Conservation (phyloP, 352 stramenopile genomes). For the Phytophthora megakarya region DNA sequence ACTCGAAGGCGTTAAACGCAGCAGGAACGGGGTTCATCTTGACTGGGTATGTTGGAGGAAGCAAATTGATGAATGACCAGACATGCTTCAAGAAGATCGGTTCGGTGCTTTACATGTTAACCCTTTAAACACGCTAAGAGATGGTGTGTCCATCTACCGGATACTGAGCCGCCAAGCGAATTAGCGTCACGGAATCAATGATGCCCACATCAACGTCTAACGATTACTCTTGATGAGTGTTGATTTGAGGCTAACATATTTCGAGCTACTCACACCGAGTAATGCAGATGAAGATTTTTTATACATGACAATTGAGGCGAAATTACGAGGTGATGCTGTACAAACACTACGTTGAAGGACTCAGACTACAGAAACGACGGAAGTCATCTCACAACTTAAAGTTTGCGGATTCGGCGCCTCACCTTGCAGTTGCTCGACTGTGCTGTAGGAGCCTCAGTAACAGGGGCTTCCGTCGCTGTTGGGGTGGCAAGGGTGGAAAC, state of each 20-base stretch:
- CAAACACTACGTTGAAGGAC: conserved; percentile 23
- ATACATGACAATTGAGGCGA: background rate
- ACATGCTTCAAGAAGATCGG: too few species aligned
- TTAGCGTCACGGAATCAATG: conserved; percentile 31
- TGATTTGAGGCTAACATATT: background rate
- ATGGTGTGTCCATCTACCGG: too few species aligned
- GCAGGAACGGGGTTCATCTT: conserved; percentile 1
- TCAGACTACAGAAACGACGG: conserved; percentile 22
- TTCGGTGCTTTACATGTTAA: too few species aligned
- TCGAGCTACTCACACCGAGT: background rate
- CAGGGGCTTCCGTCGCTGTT: conserved; percentile 4
- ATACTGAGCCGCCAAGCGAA: too few species aligned
- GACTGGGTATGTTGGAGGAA: background rate
- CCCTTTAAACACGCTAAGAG: too few species aligned
- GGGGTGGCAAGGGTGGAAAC: conserved; percentile 11
- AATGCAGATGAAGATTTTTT: conserved; percentile 5
- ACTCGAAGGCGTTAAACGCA: conserved; percentile 26
- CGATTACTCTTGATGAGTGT: background rate
- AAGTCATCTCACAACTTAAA: conserved; percentile 17
- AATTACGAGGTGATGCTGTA: conserved; percentile 11
- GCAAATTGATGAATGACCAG: background rate
- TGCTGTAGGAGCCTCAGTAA: conserved; percentile 9
- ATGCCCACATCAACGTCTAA: conserved; percentile 18
- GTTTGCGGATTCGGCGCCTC: conserved; percentile 26
- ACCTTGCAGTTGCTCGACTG: conserved; percentile 36